Conservation (phyloP, 169 alveolate species). For the Plasmodium coatneyi region DNA sequence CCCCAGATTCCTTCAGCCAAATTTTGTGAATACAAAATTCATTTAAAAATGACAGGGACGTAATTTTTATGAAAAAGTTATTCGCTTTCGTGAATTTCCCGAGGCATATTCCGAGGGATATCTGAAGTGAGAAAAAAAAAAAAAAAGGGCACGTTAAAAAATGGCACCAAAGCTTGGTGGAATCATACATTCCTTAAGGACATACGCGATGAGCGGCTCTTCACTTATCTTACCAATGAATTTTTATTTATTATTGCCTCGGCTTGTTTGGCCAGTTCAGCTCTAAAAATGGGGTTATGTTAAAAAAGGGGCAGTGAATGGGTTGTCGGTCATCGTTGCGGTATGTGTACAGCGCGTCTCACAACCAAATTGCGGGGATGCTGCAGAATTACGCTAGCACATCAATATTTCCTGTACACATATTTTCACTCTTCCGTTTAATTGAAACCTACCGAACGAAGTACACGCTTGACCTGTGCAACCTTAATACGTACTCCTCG, state of each 20-base stretch:
- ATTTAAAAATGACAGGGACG: slow-evolving; percentile 50
- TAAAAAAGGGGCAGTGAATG: neutral
- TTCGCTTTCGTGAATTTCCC: slow-evolving; percentile 73
- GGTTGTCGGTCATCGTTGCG: neutral
- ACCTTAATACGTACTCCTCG: slow-evolving; percentile 62
- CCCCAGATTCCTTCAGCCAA: slow-evolving; percentile 75
- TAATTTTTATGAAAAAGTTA: slow-evolving; percentile 68
- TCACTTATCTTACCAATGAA: slow-evolving; percentile 34
- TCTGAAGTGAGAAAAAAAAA: neutral
- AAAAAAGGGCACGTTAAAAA: neutral
- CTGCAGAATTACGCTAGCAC: neutral
- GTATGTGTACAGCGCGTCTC: neutral
- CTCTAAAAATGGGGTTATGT: slow-evolving; percentile 22
- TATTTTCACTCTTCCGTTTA: neutral
- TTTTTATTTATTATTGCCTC: slow-evolving; percentile 61
- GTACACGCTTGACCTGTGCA: slow-evolving; percentile 41
- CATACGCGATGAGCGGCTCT: neutral
- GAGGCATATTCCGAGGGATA: slow-evolving; percentile 69
- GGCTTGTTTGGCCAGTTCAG: slow-evolving; percentile 59
- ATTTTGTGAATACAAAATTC: slow-evolving; percentile 74
- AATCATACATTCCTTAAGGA: neutral
- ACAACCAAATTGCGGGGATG: neutral
- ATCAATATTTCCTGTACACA: neutral
- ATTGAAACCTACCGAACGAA: slow-evolving; percentile 31
- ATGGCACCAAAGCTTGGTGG: neutral